A percentile compares a stretch with the other conserved stretches of the same genome.
Evolutionary conservation across 2,329 filamentous ascomycete species (phyloP).

Genomic region (Diaporthe citri): DNA sequence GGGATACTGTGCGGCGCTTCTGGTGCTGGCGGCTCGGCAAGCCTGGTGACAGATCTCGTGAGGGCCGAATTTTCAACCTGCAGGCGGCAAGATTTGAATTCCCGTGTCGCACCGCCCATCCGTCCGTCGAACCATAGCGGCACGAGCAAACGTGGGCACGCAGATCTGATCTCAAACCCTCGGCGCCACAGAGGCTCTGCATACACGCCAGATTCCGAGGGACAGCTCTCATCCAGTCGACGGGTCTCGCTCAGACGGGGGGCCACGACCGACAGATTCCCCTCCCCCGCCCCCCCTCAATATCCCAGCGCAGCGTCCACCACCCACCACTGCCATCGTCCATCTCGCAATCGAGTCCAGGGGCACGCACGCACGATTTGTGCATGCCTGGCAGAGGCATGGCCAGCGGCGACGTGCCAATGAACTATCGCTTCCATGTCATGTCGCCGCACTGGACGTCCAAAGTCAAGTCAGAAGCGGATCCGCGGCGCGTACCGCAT

Average conservation of each 20-base stretch:
- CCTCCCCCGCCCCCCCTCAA: too few relatives aligned
- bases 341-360: background rate
- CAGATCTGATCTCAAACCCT: constrained; percentile 36
- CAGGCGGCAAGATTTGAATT: constrained; percentile 22
- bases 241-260: background rate
- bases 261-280: background rate
- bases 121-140: background rate
- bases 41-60: background rate
- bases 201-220: constrained; percentile 10
- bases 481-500: constrained; percentile 23
- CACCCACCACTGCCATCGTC: background rate
- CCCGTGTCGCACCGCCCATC: constrained; percentile 19
- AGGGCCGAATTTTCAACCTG: background rate
- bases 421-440: constrained; percentile 7
- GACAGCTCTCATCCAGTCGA: constrained; percentile 34
- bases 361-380: constrained; percentile 18
- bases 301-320: background rate
- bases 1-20: constrained; percentile 15
- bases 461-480: constrained; percentile 4
- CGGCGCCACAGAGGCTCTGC: constrained; percentile 31
- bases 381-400: background rate
- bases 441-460: background rate
- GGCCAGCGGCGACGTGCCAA: background rate
- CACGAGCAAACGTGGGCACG: constrained; percentile 31
- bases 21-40: constrained; percentile 24